These are phyloP conservation scores for Stephanodiscus triporus DNA, from an alignment of 108 stramenopile genomes.

Conservation along the genomic window DNA sequence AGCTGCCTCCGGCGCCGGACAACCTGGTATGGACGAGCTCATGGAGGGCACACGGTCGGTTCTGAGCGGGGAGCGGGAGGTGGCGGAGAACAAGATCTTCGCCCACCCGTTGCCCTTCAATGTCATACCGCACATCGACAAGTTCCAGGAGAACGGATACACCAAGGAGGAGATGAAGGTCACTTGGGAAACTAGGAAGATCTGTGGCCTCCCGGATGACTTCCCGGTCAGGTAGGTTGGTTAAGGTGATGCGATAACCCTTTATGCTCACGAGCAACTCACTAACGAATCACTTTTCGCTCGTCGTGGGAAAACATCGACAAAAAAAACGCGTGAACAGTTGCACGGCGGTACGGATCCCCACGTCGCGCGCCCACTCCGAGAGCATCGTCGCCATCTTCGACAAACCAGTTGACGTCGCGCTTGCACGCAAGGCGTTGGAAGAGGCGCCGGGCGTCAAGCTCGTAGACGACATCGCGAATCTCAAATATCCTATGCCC, in stretches of 20 bases:
- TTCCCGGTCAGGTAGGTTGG: constrained; percentile 64
- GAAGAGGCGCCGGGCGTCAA: constrained; percentile 83
- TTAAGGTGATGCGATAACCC: neutral
- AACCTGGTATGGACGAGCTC: constrained; percentile 97
- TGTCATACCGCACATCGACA: constrained; percentile 99
- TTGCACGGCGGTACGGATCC: constrained; percentile 97
- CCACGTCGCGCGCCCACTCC: constrained; percentile 96
- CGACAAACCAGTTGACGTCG: constrained; percentile 80
- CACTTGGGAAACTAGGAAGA: constrained; percentile 97
- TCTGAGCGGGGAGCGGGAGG: constrained; percentile 68
- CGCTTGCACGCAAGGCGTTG: constrained; percentile 75
- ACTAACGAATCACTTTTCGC: neutral
- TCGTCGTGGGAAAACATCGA: too few relatives aligned
- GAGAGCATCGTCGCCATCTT: constrained; percentile 95
- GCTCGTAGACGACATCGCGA: constrained; percentile 76
- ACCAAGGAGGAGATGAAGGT: constrained; percentile 99
- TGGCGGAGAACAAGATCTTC: constrained; percentile 84
- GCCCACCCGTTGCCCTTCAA: constrained; percentile 98
- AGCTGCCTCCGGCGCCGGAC: constrained; percentile 88
- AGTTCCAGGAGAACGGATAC: constrained; percentile 97
- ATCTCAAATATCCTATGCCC: constrained; percentile 93
- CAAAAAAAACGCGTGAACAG: constrained; percentile 16
- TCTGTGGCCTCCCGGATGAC: constrained; percentile 82
- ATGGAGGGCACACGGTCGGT: constrained; percentile 79
- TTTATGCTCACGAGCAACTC: neutral